phyloP scores from a whole-genome alignment of 78 protist genomes.

The Dictyostelium firmibasis region DNA sequence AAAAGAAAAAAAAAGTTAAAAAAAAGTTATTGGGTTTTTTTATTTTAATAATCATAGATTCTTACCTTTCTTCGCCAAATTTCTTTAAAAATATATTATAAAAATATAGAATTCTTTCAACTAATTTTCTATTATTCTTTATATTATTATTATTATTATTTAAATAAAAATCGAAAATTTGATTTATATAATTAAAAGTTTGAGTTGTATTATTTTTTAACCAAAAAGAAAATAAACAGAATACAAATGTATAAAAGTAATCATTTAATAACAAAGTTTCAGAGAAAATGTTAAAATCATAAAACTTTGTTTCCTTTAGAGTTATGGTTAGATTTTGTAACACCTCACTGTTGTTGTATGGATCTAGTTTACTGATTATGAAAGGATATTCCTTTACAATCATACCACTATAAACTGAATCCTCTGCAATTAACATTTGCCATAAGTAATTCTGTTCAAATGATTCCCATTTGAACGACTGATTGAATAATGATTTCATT shows the following conservation, averaged over 20 bases:
- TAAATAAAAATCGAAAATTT: background rate
- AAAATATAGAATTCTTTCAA: background rate
- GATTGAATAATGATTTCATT: background rate
- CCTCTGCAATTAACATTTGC: slow-evolving; percentile 52
- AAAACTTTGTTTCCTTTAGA: background rate
- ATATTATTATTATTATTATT: background rate
- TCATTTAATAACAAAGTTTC: background rate
- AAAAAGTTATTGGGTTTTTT: background rate
- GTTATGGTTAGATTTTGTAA: slow-evolving; percentile 2
- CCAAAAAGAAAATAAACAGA: slow-evolving; percentile 9
- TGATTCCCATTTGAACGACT: slow-evolving; percentile 35
- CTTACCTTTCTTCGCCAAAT: slow-evolving; percentile 1
- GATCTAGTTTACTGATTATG: slow-evolving; percentile 5
- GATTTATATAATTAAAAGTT: slow-evolving; percentile 8
- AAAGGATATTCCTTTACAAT: slow-evolving; percentile 1
- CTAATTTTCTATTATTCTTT: background rate
- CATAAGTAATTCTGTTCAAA: slow-evolving; percentile 56
- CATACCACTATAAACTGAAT: slow-evolving; percentile 13
- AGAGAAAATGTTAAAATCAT: background rate
- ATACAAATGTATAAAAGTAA: background rate
- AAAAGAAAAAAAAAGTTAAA: background rate
- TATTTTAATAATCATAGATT: background rate
- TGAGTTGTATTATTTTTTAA: slow-evolving; percentile 3
- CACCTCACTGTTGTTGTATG: slow-evolving; percentile 16
- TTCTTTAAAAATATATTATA: slow-evolving; percentile 17